Evolutionary conservation across 495 filamentous ascomycete genomes (phyloP).

Genomic region (Chaetomium cochliodes): DNA sequence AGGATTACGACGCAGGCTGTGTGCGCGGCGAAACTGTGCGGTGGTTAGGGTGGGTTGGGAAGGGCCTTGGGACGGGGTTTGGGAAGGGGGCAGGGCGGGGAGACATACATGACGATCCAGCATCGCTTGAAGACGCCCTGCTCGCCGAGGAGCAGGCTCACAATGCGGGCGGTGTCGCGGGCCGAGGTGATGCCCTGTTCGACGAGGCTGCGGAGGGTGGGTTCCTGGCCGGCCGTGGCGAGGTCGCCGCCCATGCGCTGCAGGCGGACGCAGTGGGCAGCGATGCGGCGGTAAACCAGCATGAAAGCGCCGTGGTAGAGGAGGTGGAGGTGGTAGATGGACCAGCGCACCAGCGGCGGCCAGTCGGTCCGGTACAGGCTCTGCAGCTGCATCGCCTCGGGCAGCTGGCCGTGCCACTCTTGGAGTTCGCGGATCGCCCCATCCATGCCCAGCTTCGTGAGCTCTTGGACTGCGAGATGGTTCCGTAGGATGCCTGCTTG

Average conservation of each 20-base stretch:
- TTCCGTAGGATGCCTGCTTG: constrained; percentile 34
- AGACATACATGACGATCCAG: constrained; percentile 38
- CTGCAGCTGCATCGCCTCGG: constrained; percentile 22
- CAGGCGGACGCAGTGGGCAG: constrained; percentile 25
- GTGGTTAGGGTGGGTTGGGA: too few relatives aligned
- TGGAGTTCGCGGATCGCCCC: constrained; percentile 28
- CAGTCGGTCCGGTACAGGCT: constrained; percentile 19
- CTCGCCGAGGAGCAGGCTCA: constrained; percentile 30
- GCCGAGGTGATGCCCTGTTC: constrained; percentile 30
- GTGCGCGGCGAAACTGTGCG: constrained; percentile 38
- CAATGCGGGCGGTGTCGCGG: constrained; percentile 31
- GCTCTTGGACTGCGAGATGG: constrained; percentile 31
- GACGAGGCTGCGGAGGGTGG: constrained; percentile 16
- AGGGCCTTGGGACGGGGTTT: not conserved
- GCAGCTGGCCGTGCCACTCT: constrained; percentile 31
- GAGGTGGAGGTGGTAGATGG: constrained; percentile 36
- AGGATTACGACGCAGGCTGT: constrained; percentile 35
- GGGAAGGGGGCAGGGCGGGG: not conserved
- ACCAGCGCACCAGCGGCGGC: constrained; percentile 23
- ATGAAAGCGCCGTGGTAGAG: constrained; percentile 38
- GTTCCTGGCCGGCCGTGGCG: not conserved
- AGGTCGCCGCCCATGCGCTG: not conserved
- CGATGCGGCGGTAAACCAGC: constrained; percentile 37
- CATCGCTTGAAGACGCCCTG: constrained; percentile 35
- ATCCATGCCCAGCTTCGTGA: constrained; percentile 25